Evolutionary conservation across 2,329 filamentous ascomycete species (phyloP), one percentile per base, ranked within the genome.

Genomic region (Periconia macrospinosa): DNA sequence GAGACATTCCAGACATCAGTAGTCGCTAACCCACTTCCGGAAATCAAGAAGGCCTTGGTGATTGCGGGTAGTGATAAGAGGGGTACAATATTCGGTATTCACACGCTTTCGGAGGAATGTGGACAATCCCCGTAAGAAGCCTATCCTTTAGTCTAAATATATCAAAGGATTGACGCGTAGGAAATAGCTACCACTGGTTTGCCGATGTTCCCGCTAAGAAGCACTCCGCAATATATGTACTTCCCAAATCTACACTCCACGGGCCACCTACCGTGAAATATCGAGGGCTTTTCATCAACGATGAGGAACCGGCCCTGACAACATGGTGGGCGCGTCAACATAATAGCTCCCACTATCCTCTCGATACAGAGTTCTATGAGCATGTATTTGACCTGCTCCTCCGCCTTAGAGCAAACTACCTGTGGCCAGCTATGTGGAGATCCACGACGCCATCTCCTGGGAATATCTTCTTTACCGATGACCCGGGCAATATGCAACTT

Each of bases 401-500:
- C 8, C 81, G 88, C 2, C 76, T 90, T 19, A 80, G 84, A 15
- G 87, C 87, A 19, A 91, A 90, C 70, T 90, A 89, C 63, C 75
- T 91, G 45, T 91, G 88, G 88, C 88, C 87, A 0, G 80, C 86
- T 1, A 77, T 83, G 64, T 91, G 87, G 88, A 81, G 79, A 1
- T 81, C 79, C 52, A 88, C 88, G 76, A 63, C 61, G 56, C 57
- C 59, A 42, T 50, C 56, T 3, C 59, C 60, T 11, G 60, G 52
- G 1, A 63, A 62, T 46, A 57, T 62, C 30, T 88, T 90, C 62
- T 83, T 86, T 66, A 79, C 87, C 2, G 88, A 91, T 56, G 87
- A 90, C 66, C 76, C 82, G 2, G 76, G 79, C 19, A 90, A 86
- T 60, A 85, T 88, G 62, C 82, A 84, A 1, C 76, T 88, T 2